Percentiles rank a stretch among this genome's conserved stretches.
These are phyloP conservation scores for Fusarium nisikadoi DNA, from an alignment of 2,329 filamentous ascomycete genomes.

Conservation along the genomic window DNA sequence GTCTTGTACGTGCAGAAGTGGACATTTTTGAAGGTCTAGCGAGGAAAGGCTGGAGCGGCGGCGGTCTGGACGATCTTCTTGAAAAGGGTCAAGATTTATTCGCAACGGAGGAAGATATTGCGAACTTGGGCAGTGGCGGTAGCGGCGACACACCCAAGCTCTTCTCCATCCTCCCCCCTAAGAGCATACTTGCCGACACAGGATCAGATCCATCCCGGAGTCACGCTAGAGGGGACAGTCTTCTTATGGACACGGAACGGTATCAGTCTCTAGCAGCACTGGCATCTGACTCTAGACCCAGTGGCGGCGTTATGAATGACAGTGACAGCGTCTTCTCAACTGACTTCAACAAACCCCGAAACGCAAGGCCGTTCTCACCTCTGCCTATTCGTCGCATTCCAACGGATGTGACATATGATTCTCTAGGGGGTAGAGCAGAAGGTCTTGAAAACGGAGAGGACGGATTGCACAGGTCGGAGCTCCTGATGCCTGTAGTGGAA, in stretches of 20 bases:
- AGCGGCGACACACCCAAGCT: conserved; percentile 59
- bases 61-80: conserved; percentile 72
- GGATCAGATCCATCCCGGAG: conserved; percentile 53
- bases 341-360: conserved; percentile 64
- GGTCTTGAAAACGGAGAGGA: conserved; percentile 31
- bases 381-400: conserved; percentile 59
- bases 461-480: conserved; percentile 31
- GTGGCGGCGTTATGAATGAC: conserved; percentile 55
- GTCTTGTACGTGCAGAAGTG: conserved; percentile 73
- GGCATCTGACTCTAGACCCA: conserved; percentile 44
- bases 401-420: conserved; percentile 55
- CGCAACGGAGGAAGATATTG: conserved; percentile 54
- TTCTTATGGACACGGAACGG: conserved; percentile 62
- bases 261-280: conserved; percentile 69
- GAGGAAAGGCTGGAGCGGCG: conserved; percentile 74
- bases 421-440: conserved; percentile 45
- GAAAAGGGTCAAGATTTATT: conserved; percentile 73
- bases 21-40: conserved; percentile 76
- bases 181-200: conserved; percentile 69
- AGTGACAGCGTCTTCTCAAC: conserved; percentile 63
- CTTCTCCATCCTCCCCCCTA: conserved; percentile 72
- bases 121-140: conserved; percentile 47
- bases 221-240: conserved; percentile 64
- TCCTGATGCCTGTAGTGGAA: conserved; percentile 40
- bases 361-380: conserved; percentile 69